Evolutionary conservation across 257 asterid species (phyloP).

Genomic region (Marsdenia floribunda): DNA sequence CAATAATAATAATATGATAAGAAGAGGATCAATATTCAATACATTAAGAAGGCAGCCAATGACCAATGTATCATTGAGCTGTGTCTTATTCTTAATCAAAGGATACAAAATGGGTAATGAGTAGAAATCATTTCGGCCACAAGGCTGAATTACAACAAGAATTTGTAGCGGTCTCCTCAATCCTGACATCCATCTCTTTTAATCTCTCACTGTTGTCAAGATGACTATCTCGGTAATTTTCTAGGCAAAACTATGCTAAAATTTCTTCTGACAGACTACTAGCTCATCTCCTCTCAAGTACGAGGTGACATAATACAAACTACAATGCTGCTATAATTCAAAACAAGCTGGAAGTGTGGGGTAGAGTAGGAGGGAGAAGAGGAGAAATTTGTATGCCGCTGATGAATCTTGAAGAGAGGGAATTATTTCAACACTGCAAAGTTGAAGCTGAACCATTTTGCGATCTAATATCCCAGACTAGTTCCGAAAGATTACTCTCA

Average conservation of each 20-base stretch:
- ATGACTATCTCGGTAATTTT: not conserved
- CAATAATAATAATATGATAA: no score
- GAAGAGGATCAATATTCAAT: no score
- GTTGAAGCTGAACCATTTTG: slow-evolving; percentile 31
- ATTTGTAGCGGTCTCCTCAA: not conserved
- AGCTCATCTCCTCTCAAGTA: not conserved
- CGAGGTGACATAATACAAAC: no score
- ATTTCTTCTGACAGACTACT: not conserved
- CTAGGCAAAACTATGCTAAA: not conserved
- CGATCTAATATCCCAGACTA: slow-evolving; percentile 29
- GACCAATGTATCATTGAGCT: not conserved
- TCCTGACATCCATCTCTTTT: not conserved
- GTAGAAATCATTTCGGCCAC: not conserved
- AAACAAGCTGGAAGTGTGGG: no score
- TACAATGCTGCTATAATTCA: not conserved
- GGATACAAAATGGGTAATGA: not conserved
- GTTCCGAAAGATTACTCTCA: slow-evolving; percentile 45
- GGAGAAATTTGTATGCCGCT: no score
- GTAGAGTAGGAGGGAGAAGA: no score
- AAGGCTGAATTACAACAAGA: not conserved
- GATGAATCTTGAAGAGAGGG: not conserved
- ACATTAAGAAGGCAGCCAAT: not conserved
- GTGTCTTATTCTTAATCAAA: not conserved
- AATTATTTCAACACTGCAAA: slow-evolving; percentile 16
- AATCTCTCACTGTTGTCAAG: not conserved